phyloP scores from a whole-genome alignment of 169 alveolate species.

The Plasmodium blacklocki region DNA sequence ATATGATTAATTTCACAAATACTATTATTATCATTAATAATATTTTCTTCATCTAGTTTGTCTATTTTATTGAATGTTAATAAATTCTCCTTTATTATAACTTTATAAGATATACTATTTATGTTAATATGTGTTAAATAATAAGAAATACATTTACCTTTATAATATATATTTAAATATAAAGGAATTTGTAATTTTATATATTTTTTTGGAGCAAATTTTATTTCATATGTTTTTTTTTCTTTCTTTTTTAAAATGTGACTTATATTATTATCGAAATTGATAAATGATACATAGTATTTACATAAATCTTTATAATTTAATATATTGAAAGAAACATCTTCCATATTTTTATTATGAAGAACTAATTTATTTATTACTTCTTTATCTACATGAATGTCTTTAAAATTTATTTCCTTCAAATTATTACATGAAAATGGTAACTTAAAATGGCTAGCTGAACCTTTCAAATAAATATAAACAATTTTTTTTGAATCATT shows the following conservation, averaged over 20 bases:
- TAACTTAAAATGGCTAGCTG: conserved; percentile 47
- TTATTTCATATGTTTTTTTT: conserved; percentile 69
- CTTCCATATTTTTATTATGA: conserved; percentile 49
- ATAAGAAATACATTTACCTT: conserved; percentile 25
- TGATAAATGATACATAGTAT: conserved; percentile 33
- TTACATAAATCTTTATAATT: conserved; percentile 34
- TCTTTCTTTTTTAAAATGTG: conserved; percentile 60
- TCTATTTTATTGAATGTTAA: conserved; percentile 44
- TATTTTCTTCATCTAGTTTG: not conserved
- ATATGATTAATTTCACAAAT: conserved; percentile 24
- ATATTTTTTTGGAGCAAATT: conserved; percentile 54
- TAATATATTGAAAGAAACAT: conserved; percentile 53
- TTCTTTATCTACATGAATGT: conserved; percentile 73
- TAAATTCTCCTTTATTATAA: conserved; percentile 33
- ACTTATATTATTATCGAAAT: conserved; percentile 45
- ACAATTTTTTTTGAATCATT: conserved; percentile 38
- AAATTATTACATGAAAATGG: conserved; percentile 66
- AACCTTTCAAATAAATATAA: conserved; percentile 33
- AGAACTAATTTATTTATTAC: conserved; percentile 41
- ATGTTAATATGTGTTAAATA: conserved; percentile 53
- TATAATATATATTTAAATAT: conserved; percentile 38
- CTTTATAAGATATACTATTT: conserved; percentile 63
- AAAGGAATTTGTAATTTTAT: conserved; percentile 43
- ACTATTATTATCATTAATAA: not conserved
- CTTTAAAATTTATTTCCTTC: conserved; percentile 50